Conservation (phyloP, 2,329 filamentous ascomycete genomes). For the Xylariomycetidae sp. region DNA sequence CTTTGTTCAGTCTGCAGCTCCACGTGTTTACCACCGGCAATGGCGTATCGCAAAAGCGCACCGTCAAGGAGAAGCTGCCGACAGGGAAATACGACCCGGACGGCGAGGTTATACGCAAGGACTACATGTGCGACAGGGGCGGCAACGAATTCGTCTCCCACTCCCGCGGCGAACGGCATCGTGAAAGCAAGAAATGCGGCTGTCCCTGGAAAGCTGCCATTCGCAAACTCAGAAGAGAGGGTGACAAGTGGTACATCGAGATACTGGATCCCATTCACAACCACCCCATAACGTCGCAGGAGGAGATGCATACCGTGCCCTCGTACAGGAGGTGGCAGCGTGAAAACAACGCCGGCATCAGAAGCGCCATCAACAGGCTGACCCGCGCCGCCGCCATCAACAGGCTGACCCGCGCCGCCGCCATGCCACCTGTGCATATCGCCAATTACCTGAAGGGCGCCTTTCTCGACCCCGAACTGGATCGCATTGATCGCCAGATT, state of each 20-base stretch:
- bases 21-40: slow-evolving; percentile 27
- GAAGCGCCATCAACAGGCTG: slow-evolving; percentile 19
- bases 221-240: slow-evolving; percentile 23
- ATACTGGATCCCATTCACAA: slow-evolving; percentile 22
- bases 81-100: slow-evolving; percentile 25
- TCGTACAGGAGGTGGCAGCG: slow-evolving; percentile 27
- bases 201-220: slow-evolving; percentile 23
- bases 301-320: slow-evolving; percentile 25
- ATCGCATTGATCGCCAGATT: slow-evolving; percentile 23
- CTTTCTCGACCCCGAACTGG: slow-evolving; percentile 18
- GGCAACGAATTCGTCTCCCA: slow-evolving; percentile 26
- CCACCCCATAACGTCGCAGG: slow-evolving; percentile 21
- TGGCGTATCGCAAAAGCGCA: slow-evolving; percentile 27
- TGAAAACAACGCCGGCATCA: slow-evolving; percentile 24
- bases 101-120: slow-evolving; percentile 23
- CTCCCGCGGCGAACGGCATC: slow-evolving; percentile 23
- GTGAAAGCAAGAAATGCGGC: slow-evolving; percentile 23
- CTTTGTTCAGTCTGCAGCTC: slow-evolving; percentile 24
- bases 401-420: slow-evolving; percentile 20
- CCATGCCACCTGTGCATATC: slow-evolving; percentile 21
- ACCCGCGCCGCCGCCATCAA: slow-evolving; percentile 20
- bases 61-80: slow-evolving; percentile 25
- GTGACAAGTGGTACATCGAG: slow-evolving; percentile 25
- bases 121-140: slow-evolving; percentile 25
- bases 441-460: slow-evolving; percentile 22